Evolutionary conservation across 129 eudicot genomes (phyloP).

Genomic region (Oenanthe sinensis): DNA sequence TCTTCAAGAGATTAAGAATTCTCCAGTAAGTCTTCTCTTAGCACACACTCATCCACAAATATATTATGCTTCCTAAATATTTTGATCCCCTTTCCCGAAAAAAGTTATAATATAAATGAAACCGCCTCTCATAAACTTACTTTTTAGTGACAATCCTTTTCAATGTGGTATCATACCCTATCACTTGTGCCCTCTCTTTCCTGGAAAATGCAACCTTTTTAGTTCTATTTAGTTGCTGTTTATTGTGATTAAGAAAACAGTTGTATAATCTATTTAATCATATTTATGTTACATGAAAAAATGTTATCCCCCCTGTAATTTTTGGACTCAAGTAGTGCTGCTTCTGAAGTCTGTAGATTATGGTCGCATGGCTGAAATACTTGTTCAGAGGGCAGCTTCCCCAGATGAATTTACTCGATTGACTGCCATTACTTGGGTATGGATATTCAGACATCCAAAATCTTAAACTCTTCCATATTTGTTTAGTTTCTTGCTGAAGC

Average conservation of each 20-base stretch:
- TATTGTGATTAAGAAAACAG: slow-evolving; percentile 1
- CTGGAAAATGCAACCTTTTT: not conserved
- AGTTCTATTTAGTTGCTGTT: slow-evolving; percentile 1
- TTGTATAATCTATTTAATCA: not conserved
- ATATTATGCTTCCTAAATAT: not conserved
- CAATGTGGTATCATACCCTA: not conserved
- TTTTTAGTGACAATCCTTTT: not conserved
- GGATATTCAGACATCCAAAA: slow-evolving; percentile 11
- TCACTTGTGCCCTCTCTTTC: not conserved
- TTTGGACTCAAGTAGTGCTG: slow-evolving; percentile 52
- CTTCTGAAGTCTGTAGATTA: slow-evolving; percentile 98
- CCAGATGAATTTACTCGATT: slow-evolving; percentile 86
- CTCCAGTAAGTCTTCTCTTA: slow-evolving; percentile 61
- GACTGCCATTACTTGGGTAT: slow-evolving; percentile 97
- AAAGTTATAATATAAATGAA: not conserved
- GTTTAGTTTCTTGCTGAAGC: not conserved
- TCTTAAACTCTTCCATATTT: not conserved
- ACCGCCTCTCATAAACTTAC: not conserved
- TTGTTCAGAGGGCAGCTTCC: slow-evolving; percentile 92
- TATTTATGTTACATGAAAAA: slow-evolving; percentile 2
- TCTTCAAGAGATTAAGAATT: slow-evolving; percentile 94
- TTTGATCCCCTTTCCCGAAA: not conserved
- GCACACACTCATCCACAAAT: not conserved
- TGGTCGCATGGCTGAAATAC: slow-evolving; percentile 99
- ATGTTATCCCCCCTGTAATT: slow-evolving; percentile 26